phyloP scores from a whole-genome alignment of 305 asterid species.

The Fraxinus platypoda region DNA sequence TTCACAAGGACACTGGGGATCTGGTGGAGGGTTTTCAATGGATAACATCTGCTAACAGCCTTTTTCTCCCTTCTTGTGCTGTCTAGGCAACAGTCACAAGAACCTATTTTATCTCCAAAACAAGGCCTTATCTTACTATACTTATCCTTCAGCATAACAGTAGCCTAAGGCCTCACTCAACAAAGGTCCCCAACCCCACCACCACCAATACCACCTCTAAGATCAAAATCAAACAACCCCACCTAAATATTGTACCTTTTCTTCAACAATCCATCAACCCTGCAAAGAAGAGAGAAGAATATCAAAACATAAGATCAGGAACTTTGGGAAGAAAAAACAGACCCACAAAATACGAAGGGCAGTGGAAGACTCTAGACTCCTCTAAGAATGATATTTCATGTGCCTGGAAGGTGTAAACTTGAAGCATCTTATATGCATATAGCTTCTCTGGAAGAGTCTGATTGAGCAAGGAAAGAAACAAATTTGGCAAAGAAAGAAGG shows the following conservation, averaged over 20 bases:
- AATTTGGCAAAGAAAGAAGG: conserved; percentile 29
- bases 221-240: conserved; percentile 46
- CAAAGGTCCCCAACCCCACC: conserved; percentile 36
- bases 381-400: conserved; percentile 66
- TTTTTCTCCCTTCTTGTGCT: conserved; percentile 68
- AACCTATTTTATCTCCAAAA: conserved; percentile 33
- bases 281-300: conserved; percentile 34
- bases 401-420: conserved; percentile 32
- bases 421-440: conserved; percentile 20
- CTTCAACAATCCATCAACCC: conserved; percentile 32
- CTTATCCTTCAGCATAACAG: conserved; percentile 66
- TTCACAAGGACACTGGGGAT: conserved; percentile 52
- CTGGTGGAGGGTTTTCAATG: conserved; percentile 91
- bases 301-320: conserved; percentile 32
- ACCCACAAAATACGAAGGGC: conserved; percentile 19
- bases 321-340: conserved; percentile 18
- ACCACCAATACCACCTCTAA: conserved; percentile 33
- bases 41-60: conserved; percentile 90
- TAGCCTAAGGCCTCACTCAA: conserved; percentile 48
- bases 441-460: conserved; percentile 17
- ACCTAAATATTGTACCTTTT: conserved; percentile 41
- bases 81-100: conserved; percentile 86
- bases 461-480: conserved; percentile 33
- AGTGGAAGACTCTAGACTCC: conserved; percentile 39
- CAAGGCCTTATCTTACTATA: conserved; percentile 34